Evolutionary conservation across 148 eudicot genomes (phyloP).

Genomic region (Simmondsia chinensis): DNA sequence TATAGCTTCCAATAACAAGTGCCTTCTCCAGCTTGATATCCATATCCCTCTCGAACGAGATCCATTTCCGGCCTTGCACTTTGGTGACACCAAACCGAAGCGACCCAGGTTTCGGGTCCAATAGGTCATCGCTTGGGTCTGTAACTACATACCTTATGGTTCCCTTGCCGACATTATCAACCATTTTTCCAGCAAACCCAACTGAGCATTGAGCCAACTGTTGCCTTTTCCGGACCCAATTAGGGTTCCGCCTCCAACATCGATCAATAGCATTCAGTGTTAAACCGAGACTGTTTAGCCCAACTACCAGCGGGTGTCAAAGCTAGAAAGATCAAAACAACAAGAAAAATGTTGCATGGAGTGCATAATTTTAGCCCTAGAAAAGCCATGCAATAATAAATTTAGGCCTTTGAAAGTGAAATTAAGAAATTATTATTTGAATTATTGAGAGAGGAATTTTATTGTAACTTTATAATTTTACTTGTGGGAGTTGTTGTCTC

Average conservation of each 20-base stretch:
- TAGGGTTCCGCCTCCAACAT: constrained; percentile 60
- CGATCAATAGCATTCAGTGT: constrained; percentile 48
- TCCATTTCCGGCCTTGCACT: constrained; percentile 50
- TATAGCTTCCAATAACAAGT: constrained; percentile 49
- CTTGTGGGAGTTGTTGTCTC: too few relatives aligned
- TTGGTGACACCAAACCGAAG: constrained; percentile 55
- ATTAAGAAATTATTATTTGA: too few relatives aligned
- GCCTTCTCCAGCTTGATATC: constrained; percentile 42
- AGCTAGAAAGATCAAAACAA: too few relatives aligned
- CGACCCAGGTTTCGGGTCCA: constrained; percentile 51
- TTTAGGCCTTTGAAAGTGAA: too few relatives aligned
- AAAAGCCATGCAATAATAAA: too few relatives aligned
- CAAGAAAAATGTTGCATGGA: too few relatives aligned
- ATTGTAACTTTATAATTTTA: too few relatives aligned
- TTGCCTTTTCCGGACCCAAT: constrained; percentile 45
- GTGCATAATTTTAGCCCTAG: too few relatives aligned
- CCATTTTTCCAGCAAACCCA: constrained; percentile 65
- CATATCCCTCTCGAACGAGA: constrained; percentile 59
- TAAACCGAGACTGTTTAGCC: too few relatives aligned
- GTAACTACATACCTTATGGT: constrained; percentile 46
- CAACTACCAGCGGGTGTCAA: too few relatives aligned
- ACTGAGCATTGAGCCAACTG: constrained; percentile 50
- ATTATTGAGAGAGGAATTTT: too few relatives aligned
- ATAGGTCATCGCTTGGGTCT: constrained; percentile 42
- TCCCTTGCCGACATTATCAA: constrained; percentile 34